Conservation (phyloP, 495 filamentous ascomycete genomes). For the Penicillium parvum region DNA sequence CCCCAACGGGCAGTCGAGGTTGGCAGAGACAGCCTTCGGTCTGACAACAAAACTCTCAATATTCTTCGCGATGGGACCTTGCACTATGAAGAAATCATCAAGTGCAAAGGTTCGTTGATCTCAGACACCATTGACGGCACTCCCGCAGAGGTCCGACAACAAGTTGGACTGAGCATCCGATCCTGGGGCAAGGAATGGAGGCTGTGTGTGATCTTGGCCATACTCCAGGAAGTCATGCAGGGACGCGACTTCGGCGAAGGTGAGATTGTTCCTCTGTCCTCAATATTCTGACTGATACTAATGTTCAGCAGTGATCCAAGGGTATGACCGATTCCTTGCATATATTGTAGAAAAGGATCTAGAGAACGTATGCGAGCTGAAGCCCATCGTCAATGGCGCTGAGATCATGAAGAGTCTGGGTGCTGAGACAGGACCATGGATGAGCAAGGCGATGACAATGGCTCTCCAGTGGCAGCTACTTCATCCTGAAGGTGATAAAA, state of each 20-base stretch:
- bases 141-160: constrained; percentile 42
- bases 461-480: constrained; percentile 82
- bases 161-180: constrained; percentile 73
- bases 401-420: constrained; percentile 58
- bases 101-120: constrained; percentile 47
- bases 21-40: constrained; percentile 73
- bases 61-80: constrained; percentile 60
- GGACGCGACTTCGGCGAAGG: constrained; percentile 29
- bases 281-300: constrained; percentile 8
- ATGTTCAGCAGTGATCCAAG: constrained; percentile 26
- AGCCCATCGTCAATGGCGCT: constrained; percentile 61
- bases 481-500: constrained; percentile 62
- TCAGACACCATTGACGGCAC: constrained; percentile 25
- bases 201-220: constrained; percentile 63
- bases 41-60: constrained; percentile 64
- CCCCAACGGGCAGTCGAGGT: constrained; percentile 53
- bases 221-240: constrained; percentile 61
- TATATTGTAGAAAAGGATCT: constrained; percentile 41
- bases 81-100: constrained; percentile 55
- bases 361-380: constrained; percentile 43
- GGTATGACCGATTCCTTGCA: constrained; percentile 44
- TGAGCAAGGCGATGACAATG: constrained; percentile 64
- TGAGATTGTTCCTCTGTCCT: constrained; percentile 12
- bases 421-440: constrained; percentile 69
- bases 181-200: constrained; percentile 74